A percentile compares a stretch with the other conserved stretches of the same genome.
Evolutionary conservation across 345 rosid species (phyloP).

Genomic region (Salix caprea): DNA sequence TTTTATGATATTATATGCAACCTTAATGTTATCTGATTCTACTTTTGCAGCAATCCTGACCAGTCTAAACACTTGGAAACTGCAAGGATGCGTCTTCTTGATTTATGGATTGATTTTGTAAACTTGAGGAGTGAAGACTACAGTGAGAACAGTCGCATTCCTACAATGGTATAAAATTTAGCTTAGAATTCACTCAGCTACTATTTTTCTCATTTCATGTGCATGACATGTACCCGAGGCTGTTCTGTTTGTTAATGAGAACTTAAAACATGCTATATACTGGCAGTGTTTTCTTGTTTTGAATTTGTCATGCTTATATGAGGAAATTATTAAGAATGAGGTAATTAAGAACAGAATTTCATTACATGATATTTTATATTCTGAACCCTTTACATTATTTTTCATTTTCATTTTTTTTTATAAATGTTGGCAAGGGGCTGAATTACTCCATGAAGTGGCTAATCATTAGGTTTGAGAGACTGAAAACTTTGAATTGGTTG

Average conservation of each 20-base stretch:
- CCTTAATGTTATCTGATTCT: not conserved
- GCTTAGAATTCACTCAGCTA: not conserved
- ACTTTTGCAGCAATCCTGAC: constrained; percentile 73
- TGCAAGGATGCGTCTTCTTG: constrained; percentile 79
- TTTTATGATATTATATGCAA: not conserved
- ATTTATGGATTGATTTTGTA: constrained; percentile 91
- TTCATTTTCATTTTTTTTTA: no score
- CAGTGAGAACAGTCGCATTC: constrained; percentile 79
- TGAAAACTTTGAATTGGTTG: not conserved
- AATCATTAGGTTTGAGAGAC: no score
- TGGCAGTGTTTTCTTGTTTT: no score
- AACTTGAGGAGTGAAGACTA: constrained; percentile 89
- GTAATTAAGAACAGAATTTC: no score
- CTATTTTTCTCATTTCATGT: not conserved
- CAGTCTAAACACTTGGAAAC: constrained; percentile 97
- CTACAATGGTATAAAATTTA: constrained; percentile 52
- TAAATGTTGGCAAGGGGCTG: no score
- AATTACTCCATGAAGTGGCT: no score
- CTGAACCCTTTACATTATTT: no score
- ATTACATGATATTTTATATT: no score
- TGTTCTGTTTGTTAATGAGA: not conserved
- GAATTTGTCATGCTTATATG: no score
- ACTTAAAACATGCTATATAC: no score
- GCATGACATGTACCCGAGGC: not conserved
- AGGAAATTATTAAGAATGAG: no score